Evolutionary conservation across 495 filamentous ascomycete genomes (phyloP), one percentile per base, ranked within the genome.

Genomic region (Neurospora pannonica): DNA sequence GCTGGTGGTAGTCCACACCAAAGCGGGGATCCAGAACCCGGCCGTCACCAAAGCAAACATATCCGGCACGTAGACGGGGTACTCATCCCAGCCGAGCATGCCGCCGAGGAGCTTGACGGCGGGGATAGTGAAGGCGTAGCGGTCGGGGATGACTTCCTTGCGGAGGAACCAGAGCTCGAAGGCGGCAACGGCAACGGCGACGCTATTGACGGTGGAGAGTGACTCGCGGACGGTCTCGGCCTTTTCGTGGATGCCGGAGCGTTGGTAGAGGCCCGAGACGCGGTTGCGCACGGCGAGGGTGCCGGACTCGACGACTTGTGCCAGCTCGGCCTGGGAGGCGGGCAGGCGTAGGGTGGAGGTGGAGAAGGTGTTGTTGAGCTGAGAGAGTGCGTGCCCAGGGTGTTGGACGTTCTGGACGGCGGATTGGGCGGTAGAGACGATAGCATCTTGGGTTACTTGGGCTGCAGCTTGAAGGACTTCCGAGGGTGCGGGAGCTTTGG

Each of bases 301-400:
- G 75, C 89, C 86, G 75, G 88, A 88, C 80, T 98, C 95, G 76
- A 97, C 93, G 42, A 87, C 90, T 75, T 94, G 88, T n/a, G 91
- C 93, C 70, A 98, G 90, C 70, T 93, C 88, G 24, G 93, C 90
- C 0, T 95, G 95, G 0, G 94, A 96, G 2, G 94, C 90, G 4
- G 96, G 95, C 39, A 97, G 85, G 54, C 28, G 54, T 7, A 88
- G 85, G 72, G 90, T 83, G 74, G 83, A 85, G 60, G 82, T 80
- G 21, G 88, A 86, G 76, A 82, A 67, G 15, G 54, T 67, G 13
- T 34, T 17, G 28, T 67, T 67, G 28, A 67, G 54, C 1, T 36
- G 76, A 15, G 85, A 80, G 73, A 89, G 86, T 9, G 87, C 86
- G 76, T 87, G 84, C 43, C 80, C 86, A 5, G 90, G 90, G 21